These are phyloP conservation scores for Kodamaea plutei DNA, from an alignment of 1,139 yeast genomes.

Conservation along the genomic window DNA sequence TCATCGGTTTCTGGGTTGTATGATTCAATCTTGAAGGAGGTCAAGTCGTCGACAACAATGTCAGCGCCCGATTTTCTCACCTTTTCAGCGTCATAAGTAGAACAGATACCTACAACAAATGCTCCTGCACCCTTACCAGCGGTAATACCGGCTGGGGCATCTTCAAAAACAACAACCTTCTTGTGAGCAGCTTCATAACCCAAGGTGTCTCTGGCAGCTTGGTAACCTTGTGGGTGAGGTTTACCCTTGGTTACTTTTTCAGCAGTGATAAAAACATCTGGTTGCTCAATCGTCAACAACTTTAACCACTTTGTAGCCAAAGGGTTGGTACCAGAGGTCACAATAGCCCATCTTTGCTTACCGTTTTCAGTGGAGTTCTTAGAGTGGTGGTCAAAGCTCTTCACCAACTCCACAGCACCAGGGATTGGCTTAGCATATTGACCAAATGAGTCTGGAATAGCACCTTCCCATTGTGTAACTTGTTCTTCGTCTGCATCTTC, in stretches of 20 bases:
- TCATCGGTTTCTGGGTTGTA: conserved; percentile 45
- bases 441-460: conserved; percentile 69
- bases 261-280: conserved; percentile 75
- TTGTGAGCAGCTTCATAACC: conserved; percentile 44
- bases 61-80: conserved; percentile 76
- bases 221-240: conserved; percentile 83
- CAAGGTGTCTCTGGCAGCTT: conserved; percentile 56
- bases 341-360: conserved; percentile 70
- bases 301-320: conserved; percentile 79
- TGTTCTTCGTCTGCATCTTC: conserved; percentile 65
- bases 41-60: conserved; percentile 71
- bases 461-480: conserved; percentile 66
- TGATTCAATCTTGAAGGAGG: conserved; percentile 41
- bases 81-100: conserved; percentile 67
- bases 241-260: conserved; percentile 73
- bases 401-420: conserved; percentile 65
- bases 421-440: conserved; percentile 68
- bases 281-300: conserved; percentile 57
- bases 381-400: conserved; percentile 45
- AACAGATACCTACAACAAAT: conserved; percentile 75
- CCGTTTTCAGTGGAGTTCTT: conserved; percentile 39
- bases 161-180: conserved; percentile 73
- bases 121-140: conserved; percentile 89
- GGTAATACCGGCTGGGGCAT: conserved; percentile 82
- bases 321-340: conserved; percentile 75